Evolutionary conservation across 2,329 filamentous ascomycete genomes (phyloP), one percentile per base, ranked within the genome.

Genomic region (Lachnellula hyalina): DNA sequence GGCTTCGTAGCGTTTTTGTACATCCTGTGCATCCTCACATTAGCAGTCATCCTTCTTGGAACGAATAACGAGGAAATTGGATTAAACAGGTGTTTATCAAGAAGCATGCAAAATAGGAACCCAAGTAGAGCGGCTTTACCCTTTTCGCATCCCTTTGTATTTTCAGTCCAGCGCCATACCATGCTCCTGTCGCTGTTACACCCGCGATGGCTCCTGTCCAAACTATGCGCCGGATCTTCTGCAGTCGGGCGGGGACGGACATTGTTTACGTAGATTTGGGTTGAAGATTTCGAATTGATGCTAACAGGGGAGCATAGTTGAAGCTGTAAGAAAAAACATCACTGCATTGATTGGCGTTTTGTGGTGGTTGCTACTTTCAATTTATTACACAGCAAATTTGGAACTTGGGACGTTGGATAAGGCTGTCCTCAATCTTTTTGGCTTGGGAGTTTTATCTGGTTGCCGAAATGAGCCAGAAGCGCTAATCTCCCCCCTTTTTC

Each of bases 121-220:
- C 21, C 19, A 21, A 9, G 9, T 3, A 35, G 4, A 17, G 38
- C 21, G 47, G 21, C 47, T 68, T 44, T 70, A 84, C 82, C 73
- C 82, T 68, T 52, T 74, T 73, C 38, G 72, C 67, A 49, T 84
- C 77, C 58, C 76, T 72, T 34, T 75, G 69, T 3, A 74, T 77
- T 66, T 84, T 84, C 56, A 85, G 60, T 6, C 77, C 76, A 19
- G 83, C 83, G 23, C 83, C 83, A 62, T 83, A 85, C 58, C 79
- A 74, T 5, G 80, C 75, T 50, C 83, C 82, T 1, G 75, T 76
- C 6, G 78, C 77, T 1, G 81, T 83, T 47, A 83, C 76, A 15
- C 78, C 75, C 9, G 79, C 75, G 17, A 85, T 75, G 3, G 77
- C 74, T 36, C 73, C 76, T 1, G 83, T 82, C 61, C 83, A 67